Evolutionary conservation across 169 alveolate species (phyloP), one percentile per base, ranked within the genome.

Genomic region (Eimeria zaria): DNA sequence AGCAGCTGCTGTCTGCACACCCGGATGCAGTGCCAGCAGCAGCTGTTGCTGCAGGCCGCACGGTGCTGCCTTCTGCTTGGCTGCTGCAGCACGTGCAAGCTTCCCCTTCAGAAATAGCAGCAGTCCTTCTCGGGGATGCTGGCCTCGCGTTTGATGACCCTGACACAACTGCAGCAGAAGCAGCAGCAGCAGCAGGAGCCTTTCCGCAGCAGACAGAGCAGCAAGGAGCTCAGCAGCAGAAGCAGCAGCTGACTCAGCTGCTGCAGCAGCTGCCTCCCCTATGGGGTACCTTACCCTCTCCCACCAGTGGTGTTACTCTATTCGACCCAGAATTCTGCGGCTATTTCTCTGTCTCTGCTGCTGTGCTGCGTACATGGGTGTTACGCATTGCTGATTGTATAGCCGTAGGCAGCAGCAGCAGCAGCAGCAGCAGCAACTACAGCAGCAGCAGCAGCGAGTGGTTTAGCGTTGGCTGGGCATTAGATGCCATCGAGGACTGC

Each of bases 61-160:
- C 92, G 20, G 78, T 84, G 58, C 92, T 84, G 30, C 76, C 92
- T 30, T 55, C 92, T 33, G 39, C 74, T 30, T 30, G 55, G 76
- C 92, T 84, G 78, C 92, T 84, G 80, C 92, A 84, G 92, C 92
- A 58, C 24, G 92, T 84, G n/a, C 92, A 84, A n/a, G 92, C 92
- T 24, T 8, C 92, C 22, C 92, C 92, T 14, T 78, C 33, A n/a
- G 92, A 84, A 44, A 36, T 53, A 16, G 92, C 92, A 2, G 92
- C 92, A 11, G 80, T 84, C 16, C 80, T 84, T 24, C 80, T 84
- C 11, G 92, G 92, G 6, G 92, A 84, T 20, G 71, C 80, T n/a
- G 53, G 80, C 11, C 76, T 84, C 12, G 12, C 92, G 22, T 84
- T 41, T 33, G 74, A 33, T n/a, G 60, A 33, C 58, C 39, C 74